Percentiles rank a stretch among this genome's conserved stretches.
Evolutionary conservation across 1,139 yeast species (phyloP).

Genomic region (Magnusiomyces ingens): DNA sequence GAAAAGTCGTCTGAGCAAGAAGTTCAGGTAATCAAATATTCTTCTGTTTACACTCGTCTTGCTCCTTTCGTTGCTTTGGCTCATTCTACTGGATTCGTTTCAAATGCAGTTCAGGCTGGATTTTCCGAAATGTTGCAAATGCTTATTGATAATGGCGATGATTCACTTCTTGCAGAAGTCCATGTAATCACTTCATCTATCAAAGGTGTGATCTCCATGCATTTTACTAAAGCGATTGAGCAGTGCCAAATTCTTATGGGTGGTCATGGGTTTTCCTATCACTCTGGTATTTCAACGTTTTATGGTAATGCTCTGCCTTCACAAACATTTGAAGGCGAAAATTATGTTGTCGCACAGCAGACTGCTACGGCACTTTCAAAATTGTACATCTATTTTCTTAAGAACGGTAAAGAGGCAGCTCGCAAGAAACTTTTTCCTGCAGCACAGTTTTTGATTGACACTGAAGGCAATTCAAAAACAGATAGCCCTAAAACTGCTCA

Average conservation of each 20-base stretch:
- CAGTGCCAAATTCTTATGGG: conserved; percentile 38
- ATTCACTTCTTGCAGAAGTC: conserved; percentile 32
- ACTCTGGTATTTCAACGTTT: conserved; percentile 42
- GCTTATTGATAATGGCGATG: conserved; percentile 26
- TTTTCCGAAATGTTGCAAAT: conserved; percentile 40
- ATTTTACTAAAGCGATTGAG: conserved; percentile 29
- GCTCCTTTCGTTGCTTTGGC: conserved; percentile 62
- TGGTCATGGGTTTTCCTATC: conserved; percentile 42
- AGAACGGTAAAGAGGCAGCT: conserved; percentile 9
- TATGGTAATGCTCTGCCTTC: conserved; percentile 29
- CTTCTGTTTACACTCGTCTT: conserved; percentile 67
- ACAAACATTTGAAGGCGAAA: conserved; percentile 15
- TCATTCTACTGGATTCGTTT: conserved; percentile 49
- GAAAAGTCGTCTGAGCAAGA: conserved; percentile 12
- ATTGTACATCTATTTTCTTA: background rate
- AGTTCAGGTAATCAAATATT: conserved; percentile 42
- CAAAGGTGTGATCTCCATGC: conserved; percentile 35
- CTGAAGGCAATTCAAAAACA: conserved; percentile 22
- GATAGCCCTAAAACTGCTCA: conserved; percentile 30
- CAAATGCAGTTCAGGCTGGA: conserved; percentile 35
- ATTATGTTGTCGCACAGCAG: conserved; percentile 14
- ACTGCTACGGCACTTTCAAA: conserved; percentile 9
- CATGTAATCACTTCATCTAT: conserved; percentile 27
- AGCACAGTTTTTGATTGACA: conserved; percentile 18
- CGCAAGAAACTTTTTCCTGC: conserved; percentile 38